These are phyloP conservation scores for Didymellaceae sp. DNA, from an alignment of 2,329 filamentous ascomycete genomes.

Conservation along the genomic window DNA sequence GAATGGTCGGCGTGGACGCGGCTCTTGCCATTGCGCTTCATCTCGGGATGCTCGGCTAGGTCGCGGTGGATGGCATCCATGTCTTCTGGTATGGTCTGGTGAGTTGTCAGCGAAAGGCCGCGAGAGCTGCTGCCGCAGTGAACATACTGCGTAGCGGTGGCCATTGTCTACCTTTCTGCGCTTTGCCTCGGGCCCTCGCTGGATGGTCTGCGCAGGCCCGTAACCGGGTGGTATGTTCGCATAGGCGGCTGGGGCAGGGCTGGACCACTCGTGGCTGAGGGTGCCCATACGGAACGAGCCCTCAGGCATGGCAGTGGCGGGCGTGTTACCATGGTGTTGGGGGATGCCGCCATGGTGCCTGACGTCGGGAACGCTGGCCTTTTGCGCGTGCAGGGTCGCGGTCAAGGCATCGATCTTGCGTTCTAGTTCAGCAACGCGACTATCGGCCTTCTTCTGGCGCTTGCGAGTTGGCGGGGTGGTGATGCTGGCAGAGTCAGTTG, in stretches of 20 bases:
- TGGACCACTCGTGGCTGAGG: constrained; percentile 41
- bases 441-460: constrained; percentile 90
- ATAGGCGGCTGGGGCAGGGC: constrained; percentile 23
- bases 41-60: constrained; percentile 44
- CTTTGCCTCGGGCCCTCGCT: constrained; percentile 42
- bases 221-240: constrained; percentile 42
- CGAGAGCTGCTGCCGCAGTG: neutral
- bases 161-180: constrained; percentile 38
- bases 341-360: constrained; percentile 34
- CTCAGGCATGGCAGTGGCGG: constrained; percentile 26
- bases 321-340: constrained; percentile 22
- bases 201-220: constrained; percentile 38
- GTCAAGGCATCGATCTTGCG: constrained; percentile 91
- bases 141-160: constrained; percentile 38
- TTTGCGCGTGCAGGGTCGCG: constrained; percentile 72
- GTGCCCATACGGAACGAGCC: constrained; percentile 36
- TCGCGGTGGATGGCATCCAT: constrained; percentile 49
- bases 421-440: constrained; percentile 85
- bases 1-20: constrained; percentile 44
- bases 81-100: constrained; percentile 45
- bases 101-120: constrained; percentile 12
- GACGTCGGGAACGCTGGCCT: constrained; percentile 29
- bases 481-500: constrained; percentile 28
- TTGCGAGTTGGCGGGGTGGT: constrained; percentile 75
- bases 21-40: constrained; percentile 40